phyloP scores from a whole-genome alignment of 306 rosid species.

The Dryas octopetala region DNA sequence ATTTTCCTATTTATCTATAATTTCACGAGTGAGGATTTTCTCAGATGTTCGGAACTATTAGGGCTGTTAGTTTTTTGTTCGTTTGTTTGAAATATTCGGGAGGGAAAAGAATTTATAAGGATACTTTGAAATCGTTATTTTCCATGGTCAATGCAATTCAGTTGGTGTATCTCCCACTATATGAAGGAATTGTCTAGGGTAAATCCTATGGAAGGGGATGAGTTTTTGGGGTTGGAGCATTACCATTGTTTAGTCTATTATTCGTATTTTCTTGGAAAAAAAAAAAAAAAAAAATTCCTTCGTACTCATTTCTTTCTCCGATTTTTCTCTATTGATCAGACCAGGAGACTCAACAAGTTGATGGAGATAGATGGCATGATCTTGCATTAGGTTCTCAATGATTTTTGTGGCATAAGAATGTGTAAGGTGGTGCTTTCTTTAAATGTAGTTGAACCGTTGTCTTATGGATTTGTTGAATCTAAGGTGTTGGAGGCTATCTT shows the following conservation, averaged over 20 bases:
- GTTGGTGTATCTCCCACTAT: no score
- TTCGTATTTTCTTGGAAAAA: background rate
- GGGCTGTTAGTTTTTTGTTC: background rate
- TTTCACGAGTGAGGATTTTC: background rate
- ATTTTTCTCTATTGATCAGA: slow-evolving; percentile 24
- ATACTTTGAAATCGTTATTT: background rate
- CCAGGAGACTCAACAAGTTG: slow-evolving; percentile 50
- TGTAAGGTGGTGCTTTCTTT: background rate
- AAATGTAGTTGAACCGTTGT: background rate
- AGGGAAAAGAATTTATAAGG: background rate
- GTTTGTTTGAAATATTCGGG: background rate
- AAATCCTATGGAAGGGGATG: background rate
- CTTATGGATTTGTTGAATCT: background rate
- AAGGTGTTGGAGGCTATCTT: background rate
- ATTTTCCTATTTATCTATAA: background rate
- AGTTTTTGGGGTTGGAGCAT: background rate
- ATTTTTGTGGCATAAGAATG: background rate
- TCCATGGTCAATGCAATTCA: background rate
- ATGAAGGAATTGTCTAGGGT: background rate
- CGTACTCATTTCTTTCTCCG: background rate
- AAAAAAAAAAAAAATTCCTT: no score
- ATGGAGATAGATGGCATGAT: slow-evolving; percentile 51
- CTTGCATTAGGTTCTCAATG: slow-evolving; percentile 42
- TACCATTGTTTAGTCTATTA: no score
- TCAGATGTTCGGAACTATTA: background rate